Base-by-base conservation (phyloP, 148 eudicot species). In the Heliamphora exappendiculata region DNA sequence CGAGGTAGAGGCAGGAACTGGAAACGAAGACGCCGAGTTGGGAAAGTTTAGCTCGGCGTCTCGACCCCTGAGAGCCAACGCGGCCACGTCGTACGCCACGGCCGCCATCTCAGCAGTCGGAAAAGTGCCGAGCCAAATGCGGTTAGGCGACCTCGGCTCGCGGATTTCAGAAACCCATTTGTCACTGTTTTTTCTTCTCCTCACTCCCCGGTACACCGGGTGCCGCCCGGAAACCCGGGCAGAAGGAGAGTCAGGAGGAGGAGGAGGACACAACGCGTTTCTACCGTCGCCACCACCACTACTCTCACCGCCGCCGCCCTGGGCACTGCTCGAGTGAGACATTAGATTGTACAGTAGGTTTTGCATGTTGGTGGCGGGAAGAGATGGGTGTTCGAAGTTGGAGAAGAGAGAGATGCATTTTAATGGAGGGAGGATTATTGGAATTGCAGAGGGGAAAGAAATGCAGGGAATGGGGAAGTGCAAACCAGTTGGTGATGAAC, bases 131-230 rank as follows among this genome's bases (percentile, higher is more conserved):
- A 91, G 84, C 96, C 96, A 91, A 1, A 91, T 91, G 26, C 96
- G 74, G 73, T 88, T 89, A 1, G 92, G 92, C 8, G 88, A 81
- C 71, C 70, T 78, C 0, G 96, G 96, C 81, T 91, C 96, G 0
- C 96, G 89, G 45, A 91, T 91, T 31, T 91, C 96, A 0, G 96
- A 91, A 2, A 89, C 96, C 96, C 96, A 91, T 44, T 89, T 91
- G 7, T 89, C 92, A 7, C 88, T 88, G 22, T 78, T 79, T 74
- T 85, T 89, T 62, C 96, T 78, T 2, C 80, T 84, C 80, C 96
- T 80, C 13, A 91, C 91, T 0, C 96, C 96, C 1, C 85, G 85
- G 55, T 87, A 91, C 2, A 66, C 41, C 0, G 81, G 82, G 82
- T 67, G 83, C 5, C 71, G 36, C 8, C 90, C 86, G 0, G 82